Base-by-base conservation (phyloP, 257 asterid species). In the Ilex aquifolium region DNA sequence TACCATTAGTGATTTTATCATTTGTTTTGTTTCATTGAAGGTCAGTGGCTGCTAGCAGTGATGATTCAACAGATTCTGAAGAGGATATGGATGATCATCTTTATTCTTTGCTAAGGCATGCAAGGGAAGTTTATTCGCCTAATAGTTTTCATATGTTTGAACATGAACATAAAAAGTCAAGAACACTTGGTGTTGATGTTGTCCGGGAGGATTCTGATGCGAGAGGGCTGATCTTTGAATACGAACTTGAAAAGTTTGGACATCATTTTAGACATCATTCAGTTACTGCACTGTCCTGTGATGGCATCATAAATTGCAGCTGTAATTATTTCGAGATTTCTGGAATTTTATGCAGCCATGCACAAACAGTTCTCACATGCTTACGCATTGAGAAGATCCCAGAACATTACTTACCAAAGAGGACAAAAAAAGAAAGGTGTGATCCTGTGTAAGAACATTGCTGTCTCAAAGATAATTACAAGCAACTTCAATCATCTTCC, bases 301-400 rank as follows among this genome's bases (percentile, higher is more conserved):
- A 32, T 5, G 48, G 42, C 29, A 58, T 36, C 13, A 65, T 63
- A 29, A 42, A 49, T 15, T 69, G 74, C 56, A 21, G 66, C 44
- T 67, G 72, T 54, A 60, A 67, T 21, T 60, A 52, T 53, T 67
- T 59, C 31, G 30, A 54, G 0, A 17, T 57, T n/a, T 57, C 68
- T 42, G 69, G 69, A 5, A 57, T 69, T 13, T 55, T 63, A 13
- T 69, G 74, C 54, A 44, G 65, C 11, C 74, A 63, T 63, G 60
- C 74, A 48, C 44, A 62, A 5, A 5, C 12, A 10, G 60, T 32
- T 57, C 61, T 69, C 9, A 53, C 10, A 11, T 50, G 56, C 29
- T 27, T 69, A 61, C n/a, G 3, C 3, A 36, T 57, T 10, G 56
- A 69, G 55, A 6, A 50, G 54, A 69, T 69, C 56, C 74, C 74